Base-by-base conservation (phyloP, 1,284 basidiomycete genomes). In the Lignosus rhinocerotis region DNA sequence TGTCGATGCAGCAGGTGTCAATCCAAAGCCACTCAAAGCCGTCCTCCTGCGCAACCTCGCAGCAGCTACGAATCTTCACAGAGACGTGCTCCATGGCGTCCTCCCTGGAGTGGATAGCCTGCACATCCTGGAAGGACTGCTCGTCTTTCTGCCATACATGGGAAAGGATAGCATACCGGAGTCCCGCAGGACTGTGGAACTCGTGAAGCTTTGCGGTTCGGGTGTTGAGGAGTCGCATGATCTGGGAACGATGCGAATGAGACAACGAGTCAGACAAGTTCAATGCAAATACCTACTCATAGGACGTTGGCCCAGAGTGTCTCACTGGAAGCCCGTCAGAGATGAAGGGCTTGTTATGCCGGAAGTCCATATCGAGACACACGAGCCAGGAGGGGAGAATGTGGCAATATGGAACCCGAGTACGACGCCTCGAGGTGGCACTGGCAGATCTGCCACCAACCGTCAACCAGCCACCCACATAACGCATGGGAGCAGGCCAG, bases 1-100 rank as follows among this genome's bases (percentile, higher is more conserved):
- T 48, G 46, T 48, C 46, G 31, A 48, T 48, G 46, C 46, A 48
- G 31, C 46, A 48, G 31, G 46, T 48, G 33, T 48, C 46, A 31
- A 48, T 34, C 46, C 46, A 48, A 5, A 25, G 16, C 46, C 30
- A 48, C 31, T 33, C 46, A 32, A 16, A 48, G 6, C 46, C 46
- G 32, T 48, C 19, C 17, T 21, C 32, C n/a, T 8, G 14, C 3
- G 46, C 46, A 32, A 48, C 19, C 7, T 17, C 33, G 46, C 46
- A 48, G 31, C 12, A 48, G 11, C 33, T 12, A 12, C 32, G 17
- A 16, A 48, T 48, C n/a, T 48, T 48, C 14, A 6, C 33, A n/a
- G 19, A 48, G 31, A 48, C 12, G n/a, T 33, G 32, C 5, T 17
- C 0, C 19, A n/a, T 17, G 5, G 46, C 7, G 17, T 48, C 46